A percentile compares a stretch with the other conserved stretches of the same genome.
These are phyloP conservation scores for Dictyostelium capitatum DNA, from an alignment of 78 protist species.

Conservation along the genomic window DNA sequence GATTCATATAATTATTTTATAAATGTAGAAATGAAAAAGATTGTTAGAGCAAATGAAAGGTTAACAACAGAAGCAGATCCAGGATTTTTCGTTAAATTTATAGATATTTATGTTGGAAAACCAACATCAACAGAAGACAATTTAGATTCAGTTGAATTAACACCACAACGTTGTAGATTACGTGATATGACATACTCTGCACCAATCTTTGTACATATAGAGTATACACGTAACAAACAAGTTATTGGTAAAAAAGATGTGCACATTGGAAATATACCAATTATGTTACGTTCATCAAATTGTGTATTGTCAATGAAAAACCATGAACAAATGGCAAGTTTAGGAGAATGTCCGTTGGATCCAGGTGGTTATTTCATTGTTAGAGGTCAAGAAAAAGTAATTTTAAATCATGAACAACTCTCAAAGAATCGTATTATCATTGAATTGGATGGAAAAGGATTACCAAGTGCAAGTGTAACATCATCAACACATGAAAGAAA, in stretches of 20 bases:
- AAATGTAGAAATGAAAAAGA: slow-evolving; percentile 86
- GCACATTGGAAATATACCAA: slow-evolving; percentile 97
- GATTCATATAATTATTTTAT: slow-evolving; percentile 98
- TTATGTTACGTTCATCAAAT: slow-evolving; percentile 96
- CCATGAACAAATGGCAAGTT: slow-evolving; percentile 88
- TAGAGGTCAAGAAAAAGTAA: slow-evolving; percentile 96
- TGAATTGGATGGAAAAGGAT: slow-evolving; percentile 86
- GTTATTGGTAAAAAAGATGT: slow-evolving; percentile 55
- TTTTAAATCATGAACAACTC: slow-evolving; percentile 98
- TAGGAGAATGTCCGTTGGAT: slow-evolving; percentile 98
- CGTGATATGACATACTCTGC: slow-evolving; percentile 99
- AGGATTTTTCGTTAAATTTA: slow-evolving; percentile 81
- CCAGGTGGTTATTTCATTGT: slow-evolving; percentile 95
- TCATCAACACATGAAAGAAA: slow-evolving; percentile 96
- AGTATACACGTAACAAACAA: slow-evolving; percentile 89
- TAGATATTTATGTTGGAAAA: slow-evolving; percentile 90
- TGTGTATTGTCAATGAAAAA: slow-evolving; percentile 91
- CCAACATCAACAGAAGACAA: slow-evolving; percentile 89
- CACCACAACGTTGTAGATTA: slow-evolving; percentile 98
- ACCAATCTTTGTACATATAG: slow-evolving; percentile 95
- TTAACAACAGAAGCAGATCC: slow-evolving; percentile 93
- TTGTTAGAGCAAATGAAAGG: slow-evolving; percentile 90
- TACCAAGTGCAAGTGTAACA: slow-evolving; percentile 80
- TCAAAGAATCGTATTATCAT: slow-evolving; percentile 97
- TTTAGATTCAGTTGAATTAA: slow-evolving; percentile 18